Base-by-base conservation (phyloP, 192 early-diverging fungal genomes). In the Coemansia sp. region DNA sequence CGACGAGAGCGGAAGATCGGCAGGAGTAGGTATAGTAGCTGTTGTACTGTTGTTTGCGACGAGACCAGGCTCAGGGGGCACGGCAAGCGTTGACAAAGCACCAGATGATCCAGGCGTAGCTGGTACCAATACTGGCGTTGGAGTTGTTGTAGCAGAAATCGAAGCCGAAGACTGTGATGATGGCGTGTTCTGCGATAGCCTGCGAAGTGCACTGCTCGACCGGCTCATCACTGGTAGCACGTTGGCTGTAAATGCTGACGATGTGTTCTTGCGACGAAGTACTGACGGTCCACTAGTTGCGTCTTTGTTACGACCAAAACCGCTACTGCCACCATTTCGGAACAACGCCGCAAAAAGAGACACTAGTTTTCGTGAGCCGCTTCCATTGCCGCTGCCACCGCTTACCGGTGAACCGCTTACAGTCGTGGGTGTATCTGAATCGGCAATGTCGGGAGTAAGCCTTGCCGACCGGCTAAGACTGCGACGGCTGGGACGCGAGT, bases 271-370 rank as follows among this genome's bases (percentile, higher is more conserved):
- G 21, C 75, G 75, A 14, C 69, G 61, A 27, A 78, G 61, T 19
- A 66, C 45, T 4, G 69, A 64, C 30, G 58, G 51, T 8, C 56
- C 61, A 37, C 34, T 10, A 50, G 39, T 19, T 11, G 57, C 13
- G 19, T 69, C 78, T 33, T 63, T 70, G 53, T 38, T 55, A 42
- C 61, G 60, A 21, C 53, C 62, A 53, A 64, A 54, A 4, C 66
- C 61, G 17, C 15, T 47, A 24, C 57, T 25, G 52, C 64, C 61
- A 55, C 64, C 61, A 57, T 57, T 68, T 48, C 77, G 77, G 53
- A 92, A 78, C 55, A 92, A 53, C 3, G 87, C 90, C 30, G 82
- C 78, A 72, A 92, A 91, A 40, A 92, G 61, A 4, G 88, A 91
- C 15, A 92, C 85, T 25, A 89, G 81, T 50, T 84, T 84, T 10